Conservation (phyloP, 2,329 filamentous ascomycete species). For the Penicillium sp. region DNA sequence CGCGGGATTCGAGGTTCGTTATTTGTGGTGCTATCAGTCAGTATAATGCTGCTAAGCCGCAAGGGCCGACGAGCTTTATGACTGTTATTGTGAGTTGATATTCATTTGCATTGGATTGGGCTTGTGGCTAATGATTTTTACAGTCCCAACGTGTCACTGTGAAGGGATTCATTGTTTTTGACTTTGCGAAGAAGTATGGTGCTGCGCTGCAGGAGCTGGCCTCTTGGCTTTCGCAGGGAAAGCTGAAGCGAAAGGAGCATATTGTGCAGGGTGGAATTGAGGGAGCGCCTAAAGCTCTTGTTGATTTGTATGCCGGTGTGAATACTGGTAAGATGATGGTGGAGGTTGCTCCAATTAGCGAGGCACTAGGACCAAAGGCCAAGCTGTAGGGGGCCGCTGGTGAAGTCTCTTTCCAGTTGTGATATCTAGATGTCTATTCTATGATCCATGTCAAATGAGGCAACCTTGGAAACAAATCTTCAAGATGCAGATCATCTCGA, state of each 20-base stretch:
- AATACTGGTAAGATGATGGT: constrained; percentile 68
- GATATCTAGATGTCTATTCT: too few species aligned
- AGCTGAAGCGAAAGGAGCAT: constrained; percentile 69
- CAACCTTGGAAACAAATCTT: too few species aligned
- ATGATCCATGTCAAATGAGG: background rate
- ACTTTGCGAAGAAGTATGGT: constrained; percentile 60
- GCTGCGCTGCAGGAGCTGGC: constrained; percentile 61
- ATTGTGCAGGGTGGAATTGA: constrained; percentile 68
- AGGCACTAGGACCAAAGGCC: constrained; percentile 36
- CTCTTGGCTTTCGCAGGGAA: constrained; percentile 70
- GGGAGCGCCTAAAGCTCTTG: constrained; percentile 62
- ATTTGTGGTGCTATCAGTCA: constrained; percentile 71
- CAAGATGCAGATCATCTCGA: too few species aligned
- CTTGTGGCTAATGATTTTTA: constrained; percentile 11
- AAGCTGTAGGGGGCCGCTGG: constrained; percentile 39
- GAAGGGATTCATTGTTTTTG: constrained; percentile 73
- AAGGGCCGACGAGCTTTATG: constrained; percentile 55
- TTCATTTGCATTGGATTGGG: background rate
- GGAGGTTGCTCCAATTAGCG: constrained; percentile 39
- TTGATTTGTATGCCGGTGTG: constrained; percentile 64
- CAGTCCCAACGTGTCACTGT: constrained; percentile 50
- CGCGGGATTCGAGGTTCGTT: constrained; percentile 63
- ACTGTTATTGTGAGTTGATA: constrained; percentile 37
- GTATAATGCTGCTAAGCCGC: constrained; percentile 61
- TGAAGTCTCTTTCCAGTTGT: background rate